Evolutionary conservation across 306 rosid species (phyloP), one percentile per base, ranked within the genome.

Genomic region (Hylodesmum podocarpum): DNA sequence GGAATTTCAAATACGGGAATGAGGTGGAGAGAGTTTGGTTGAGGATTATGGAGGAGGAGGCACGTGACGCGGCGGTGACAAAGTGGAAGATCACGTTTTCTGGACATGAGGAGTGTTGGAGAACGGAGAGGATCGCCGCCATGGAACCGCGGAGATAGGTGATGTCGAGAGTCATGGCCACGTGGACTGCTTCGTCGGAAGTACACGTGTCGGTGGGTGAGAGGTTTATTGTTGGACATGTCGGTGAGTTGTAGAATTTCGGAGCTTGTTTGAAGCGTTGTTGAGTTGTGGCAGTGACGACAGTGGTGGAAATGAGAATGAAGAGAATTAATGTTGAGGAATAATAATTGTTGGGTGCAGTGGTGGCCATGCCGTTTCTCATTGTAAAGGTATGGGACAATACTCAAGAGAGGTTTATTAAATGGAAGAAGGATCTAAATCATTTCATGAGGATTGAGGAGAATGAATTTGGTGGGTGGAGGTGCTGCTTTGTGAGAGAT

Each of bases 41-140:
- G 73, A 87, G 90, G 51, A 78, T 54, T 10, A 80, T 1, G 3
- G 67, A 5, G 33, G 87, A 34, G 66, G 84, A 75, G 51, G 80
- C 5, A 1, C 82, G 21, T 0, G 92, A 81, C 1, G 88, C 81
- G n/a, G 91, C 80, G 27, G 92, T 81, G 58, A 95, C 72, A 66
- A 95, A 95, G 50, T 95, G 97, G 89, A 95, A 95, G 63, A 87
- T 2, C 19, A 81, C 68, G 78, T 87, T 89, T 68, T 95, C 94
- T 0, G 99, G 99, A 75, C 99, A 95, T 5, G 97, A 90, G 4
- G 97, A 92, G 84, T 95, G 99, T 70, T 92, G 97, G 70, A 95
- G 97, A 34, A 91, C 92, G 59, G 99, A 95, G 70, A 90, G 91
- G 72, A 95, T 89, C 3, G 92, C 99, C 0, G 99, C 97, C 97